Conservation (phyloP, 2,329 filamentous ascomycete genomes). For the Paraphaeosphaeria sporulosa region DNA sequence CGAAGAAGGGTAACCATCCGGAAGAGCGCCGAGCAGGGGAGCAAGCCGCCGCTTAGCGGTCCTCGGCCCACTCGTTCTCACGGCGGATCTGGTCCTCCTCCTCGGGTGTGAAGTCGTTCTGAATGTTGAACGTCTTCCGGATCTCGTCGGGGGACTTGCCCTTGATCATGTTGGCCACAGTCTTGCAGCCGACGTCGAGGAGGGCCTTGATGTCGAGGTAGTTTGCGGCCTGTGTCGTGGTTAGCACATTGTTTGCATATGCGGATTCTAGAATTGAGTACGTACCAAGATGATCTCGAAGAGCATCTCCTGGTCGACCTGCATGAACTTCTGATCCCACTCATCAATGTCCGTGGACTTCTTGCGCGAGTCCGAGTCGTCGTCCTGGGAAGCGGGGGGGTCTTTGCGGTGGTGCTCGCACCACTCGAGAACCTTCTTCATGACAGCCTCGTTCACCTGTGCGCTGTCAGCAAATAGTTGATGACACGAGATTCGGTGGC, state of each 20-base stretch:
- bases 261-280: conserved; percentile 9
- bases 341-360: conserved; percentile 99
- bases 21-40: background rate
- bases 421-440: conserved; percentile 98
- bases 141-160: conserved; percentile 99
- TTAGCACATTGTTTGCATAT: conserved; percentile 22
- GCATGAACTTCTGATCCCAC: conserved; percentile 99
- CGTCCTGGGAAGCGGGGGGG: conserved; percentile 80
- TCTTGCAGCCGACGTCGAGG: conserved; percentile 98
- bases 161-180: conserved; percentile 99
- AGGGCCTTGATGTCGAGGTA: conserved; percentile 99
- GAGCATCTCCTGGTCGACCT: conserved; percentile 99
- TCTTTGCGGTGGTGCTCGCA: conserved; percentile 94
- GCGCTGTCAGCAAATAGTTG: conserved; percentile 33
- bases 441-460: conserved; percentile 85
- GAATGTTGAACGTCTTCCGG: conserved; percentile 99
- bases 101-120: conserved; percentile 98
- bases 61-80: conserved; percentile 62
- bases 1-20: background rate
- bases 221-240: conserved; percentile 77
- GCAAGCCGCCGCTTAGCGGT: conserved; percentile 37
- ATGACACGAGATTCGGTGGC: background rate
- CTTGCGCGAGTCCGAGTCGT: conserved; percentile 92
- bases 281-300: conserved; percentile 97
- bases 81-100: conserved; percentile 91